A percentile compares a stretch with the other conserved stretches of the same genome.
These are phyloP conservation scores for Calonectria henricotiae DNA, from an alignment of 2,329 filamentous ascomycete species.

Conservation along the genomic window DNA sequence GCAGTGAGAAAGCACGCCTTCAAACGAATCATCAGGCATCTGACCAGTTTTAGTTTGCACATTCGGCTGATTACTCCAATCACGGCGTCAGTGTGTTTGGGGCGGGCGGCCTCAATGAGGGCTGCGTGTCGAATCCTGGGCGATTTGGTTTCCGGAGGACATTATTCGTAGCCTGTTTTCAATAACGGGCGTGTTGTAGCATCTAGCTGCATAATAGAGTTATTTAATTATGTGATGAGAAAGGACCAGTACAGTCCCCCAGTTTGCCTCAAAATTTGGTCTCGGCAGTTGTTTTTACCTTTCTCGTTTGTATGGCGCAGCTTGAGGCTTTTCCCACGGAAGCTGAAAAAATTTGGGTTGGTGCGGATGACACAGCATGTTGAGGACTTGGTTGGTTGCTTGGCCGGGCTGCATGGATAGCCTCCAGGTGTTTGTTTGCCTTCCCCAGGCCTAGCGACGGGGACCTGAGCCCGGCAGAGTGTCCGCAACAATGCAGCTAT, in stretches of 20 bases:
- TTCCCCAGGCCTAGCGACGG: conserved; percentile 9
- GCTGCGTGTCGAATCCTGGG: not conserved
- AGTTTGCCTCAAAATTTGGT: not conserved
- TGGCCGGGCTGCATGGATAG: conserved; percentile 10
- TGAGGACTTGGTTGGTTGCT: conserved; percentile 13
- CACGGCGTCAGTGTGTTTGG: not conserved
- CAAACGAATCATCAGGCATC: conserved; percentile 4
- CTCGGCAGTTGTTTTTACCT: not conserved
- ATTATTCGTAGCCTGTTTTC: conserved; percentile 33
- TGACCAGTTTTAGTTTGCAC: conserved; percentile 23
- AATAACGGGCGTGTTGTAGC: conserved; percentile 7
- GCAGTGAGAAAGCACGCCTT: not conserved
- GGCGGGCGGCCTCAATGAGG: conserved; percentile 24
- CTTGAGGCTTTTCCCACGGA: conserved; percentile 19
- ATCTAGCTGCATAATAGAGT: conserved; percentile 23
- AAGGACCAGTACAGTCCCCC: not conserved
- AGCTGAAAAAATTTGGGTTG: conserved; percentile 23
- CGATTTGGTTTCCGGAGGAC: conserved; percentile 4
- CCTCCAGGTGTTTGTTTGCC: conserved; percentile 14
- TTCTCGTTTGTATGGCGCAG: not conserved
- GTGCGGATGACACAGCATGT: conserved; percentile 22
- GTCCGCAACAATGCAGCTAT: conserved; percentile 13
- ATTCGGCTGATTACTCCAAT: conserved; percentile 18
- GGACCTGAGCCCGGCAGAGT: conserved; percentile 1
- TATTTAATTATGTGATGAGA: conserved; percentile 4